A percentile compares a stretch with the other conserved stretches of the same genome.
Evolutionary conservation across 768 basidiomycete genomes (phyloP).

Genomic region (Phylloporus sp.): DNA sequence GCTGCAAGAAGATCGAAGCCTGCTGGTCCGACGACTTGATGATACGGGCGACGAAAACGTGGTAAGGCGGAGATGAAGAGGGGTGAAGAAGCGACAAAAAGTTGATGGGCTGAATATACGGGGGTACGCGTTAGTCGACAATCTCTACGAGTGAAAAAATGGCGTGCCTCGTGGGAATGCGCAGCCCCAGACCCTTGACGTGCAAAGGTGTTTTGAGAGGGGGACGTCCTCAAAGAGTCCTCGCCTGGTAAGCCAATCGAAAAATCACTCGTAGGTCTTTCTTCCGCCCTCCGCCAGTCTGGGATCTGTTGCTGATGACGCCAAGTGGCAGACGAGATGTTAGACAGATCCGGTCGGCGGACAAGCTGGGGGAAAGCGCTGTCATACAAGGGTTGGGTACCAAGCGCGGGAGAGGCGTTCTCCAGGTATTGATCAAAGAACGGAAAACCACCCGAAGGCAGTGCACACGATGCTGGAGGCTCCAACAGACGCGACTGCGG

Average conservation of each 20-base stretch:
- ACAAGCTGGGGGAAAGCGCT: constrained; percentile 27
- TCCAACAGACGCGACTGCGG: constrained; percentile 25
- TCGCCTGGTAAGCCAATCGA: constrained; percentile 23
- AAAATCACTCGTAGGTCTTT: constrained; percentile 21
- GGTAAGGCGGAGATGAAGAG: constrained; percentile 79
- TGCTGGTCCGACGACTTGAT: constrained; percentile 90
- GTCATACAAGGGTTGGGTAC: constrained; percentile 33
- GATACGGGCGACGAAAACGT: constrained; percentile 75
- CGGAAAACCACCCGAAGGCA: constrained; percentile 31
- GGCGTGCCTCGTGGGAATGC: constrained; percentile 50
- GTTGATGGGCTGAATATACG: constrained; percentile 69
- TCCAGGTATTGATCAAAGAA: constrained; percentile 55
- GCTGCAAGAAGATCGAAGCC: constrained; percentile 85
- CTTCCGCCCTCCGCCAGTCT: constrained; percentile 44
- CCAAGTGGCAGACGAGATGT: constrained; percentile 16
- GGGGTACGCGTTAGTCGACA: constrained; percentile 16
- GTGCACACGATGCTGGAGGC: constrained; percentile 8
- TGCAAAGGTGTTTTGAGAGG: constrained; percentile 21
- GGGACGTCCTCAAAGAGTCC: constrained; percentile 27
- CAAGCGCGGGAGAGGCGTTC: constrained; percentile 34
- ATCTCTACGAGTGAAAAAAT: constrained; percentile 1
- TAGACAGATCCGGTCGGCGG: constrained; percentile 16
- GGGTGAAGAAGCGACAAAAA: constrained; percentile 83
- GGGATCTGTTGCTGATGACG: constrained; percentile 28
- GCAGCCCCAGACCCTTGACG: constrained; percentile 26